phyloP scores from a whole-genome alignment of 2,329 filamentous ascomycete species.

The Cryphonectria carpinicola region DNA sequence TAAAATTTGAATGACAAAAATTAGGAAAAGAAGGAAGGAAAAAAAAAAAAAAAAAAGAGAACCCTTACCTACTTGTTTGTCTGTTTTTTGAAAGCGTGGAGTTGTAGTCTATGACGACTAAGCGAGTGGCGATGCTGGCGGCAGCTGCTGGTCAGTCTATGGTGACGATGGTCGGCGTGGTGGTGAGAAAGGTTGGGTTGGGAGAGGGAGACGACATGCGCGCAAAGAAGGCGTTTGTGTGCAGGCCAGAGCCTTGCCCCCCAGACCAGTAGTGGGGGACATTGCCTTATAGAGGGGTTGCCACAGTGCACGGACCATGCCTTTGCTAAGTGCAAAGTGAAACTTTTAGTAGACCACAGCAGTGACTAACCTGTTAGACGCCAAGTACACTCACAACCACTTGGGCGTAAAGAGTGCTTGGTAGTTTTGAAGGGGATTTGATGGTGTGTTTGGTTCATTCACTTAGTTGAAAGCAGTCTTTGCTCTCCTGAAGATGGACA shows the following conservation, averaged over 20 bases:
- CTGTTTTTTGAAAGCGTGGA: not conserved
- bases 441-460: not conserved
- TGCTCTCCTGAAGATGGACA: not conserved
- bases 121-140: not conserved
- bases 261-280: slow-evolving; percentile 25
- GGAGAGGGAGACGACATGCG: not conserved
- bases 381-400: not conserved
- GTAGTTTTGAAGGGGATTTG: not conserved
- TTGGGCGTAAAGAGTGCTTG: not conserved
- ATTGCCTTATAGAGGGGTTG: slow-evolving; percentile 22
- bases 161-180: slow-evolving; percentile 10
- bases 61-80: slow-evolving; percentile 1
- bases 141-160: not conserved
- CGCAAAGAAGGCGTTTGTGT: slow-evolving; percentile 19
- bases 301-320: slow-evolving; percentile 17
- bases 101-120: not conserved
- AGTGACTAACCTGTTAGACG: not conserved
- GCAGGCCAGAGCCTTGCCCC: slow-evolving; percentile 14
- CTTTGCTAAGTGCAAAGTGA: not conserved
- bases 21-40: too few relatives aligned
- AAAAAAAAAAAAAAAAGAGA: not conserved
- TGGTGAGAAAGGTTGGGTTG: slow-evolving; percentile 13
- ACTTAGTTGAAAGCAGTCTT: not conserved
- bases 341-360: not conserved
- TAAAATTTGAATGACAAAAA: too few relatives aligned